Conservation (phyloP, 805 yeast genomes). For the Teunomyces panamensis region DNA sequence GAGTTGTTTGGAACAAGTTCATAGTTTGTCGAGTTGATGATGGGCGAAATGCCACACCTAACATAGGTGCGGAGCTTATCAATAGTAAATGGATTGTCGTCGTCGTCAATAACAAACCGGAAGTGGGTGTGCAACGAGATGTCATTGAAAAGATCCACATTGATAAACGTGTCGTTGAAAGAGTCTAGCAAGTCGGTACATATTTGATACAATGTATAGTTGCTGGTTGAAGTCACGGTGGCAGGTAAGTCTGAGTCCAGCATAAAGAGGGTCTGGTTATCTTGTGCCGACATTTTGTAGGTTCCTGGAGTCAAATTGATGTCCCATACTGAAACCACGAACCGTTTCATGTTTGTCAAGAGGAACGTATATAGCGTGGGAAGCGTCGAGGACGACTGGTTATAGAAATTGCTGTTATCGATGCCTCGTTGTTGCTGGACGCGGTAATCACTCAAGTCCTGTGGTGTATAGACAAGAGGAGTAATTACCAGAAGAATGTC, state of each 20-base stretch:
- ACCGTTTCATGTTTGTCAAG: constrained; percentile 24
- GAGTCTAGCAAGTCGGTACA: constrained; percentile 2
- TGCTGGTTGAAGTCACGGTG: neutral
- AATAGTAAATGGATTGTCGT: constrained; percentile 34
- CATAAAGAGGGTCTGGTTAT: constrained; percentile 18
- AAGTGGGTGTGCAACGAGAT: constrained; percentile 20
- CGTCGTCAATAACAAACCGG: constrained; percentile 33
- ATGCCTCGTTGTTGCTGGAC: neutral
- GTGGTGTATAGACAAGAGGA: constrained; percentile 26
- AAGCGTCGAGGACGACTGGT: constrained; percentile 15
- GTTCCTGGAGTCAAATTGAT: constrained; percentile 16
- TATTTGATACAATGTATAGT: neutral
- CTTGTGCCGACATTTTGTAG: constrained; percentile 23
- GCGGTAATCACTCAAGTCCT: constrained; percentile 15
- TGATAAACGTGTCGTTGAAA: neutral
- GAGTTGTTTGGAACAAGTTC: constrained; percentile 2
- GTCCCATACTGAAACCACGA: constrained; percentile 23
- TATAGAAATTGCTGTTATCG: constrained; percentile 16
- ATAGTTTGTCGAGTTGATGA: constrained; percentile 42
- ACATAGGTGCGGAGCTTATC: constrained; percentile 37
- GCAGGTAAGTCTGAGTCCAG: constrained; percentile 1
- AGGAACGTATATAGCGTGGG: constrained; percentile 30
- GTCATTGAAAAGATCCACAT: constrained; percentile 8
- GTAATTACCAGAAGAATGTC: constrained; percentile 20
- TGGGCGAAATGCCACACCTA: constrained; percentile 64